Conservation (phyloP, 2,329 filamentous ascomycete species). For the Nothophoma quercina region DNA sequence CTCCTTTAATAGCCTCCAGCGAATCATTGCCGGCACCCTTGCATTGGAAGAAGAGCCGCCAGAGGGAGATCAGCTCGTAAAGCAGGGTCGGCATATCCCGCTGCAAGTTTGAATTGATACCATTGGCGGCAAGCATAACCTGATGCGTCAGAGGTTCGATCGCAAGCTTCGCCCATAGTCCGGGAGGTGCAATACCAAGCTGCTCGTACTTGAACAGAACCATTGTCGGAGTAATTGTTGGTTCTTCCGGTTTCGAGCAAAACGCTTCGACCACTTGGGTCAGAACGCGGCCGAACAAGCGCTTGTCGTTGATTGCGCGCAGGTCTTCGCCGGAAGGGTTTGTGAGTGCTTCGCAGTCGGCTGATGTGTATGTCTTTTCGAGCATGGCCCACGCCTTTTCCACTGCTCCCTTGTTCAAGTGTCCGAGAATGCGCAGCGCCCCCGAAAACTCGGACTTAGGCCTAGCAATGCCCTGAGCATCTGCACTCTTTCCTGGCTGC, state of each 20-base stretch:
- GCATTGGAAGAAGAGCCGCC: conserved; percentile 45
- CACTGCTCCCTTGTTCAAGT: conserved; percentile 13
- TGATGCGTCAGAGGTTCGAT: conserved; percentile 36
- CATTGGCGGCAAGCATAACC: conserved; percentile 27
- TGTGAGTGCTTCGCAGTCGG: conserved; percentile 38
- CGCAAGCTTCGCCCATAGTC: conserved; percentile 30
- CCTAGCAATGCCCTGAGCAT: background rate
- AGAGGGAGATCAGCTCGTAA: conserved; percentile 42
- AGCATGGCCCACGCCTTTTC: conserved; percentile 41
- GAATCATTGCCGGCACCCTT: conserved; percentile 25
- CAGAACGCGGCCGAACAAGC: conserved; percentile 35
- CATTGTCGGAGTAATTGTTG: conserved; percentile 30
- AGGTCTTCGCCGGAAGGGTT: conserved; percentile 32
- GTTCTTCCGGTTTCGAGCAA: conserved; percentile 16
- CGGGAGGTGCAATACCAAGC: conserved; percentile 32
- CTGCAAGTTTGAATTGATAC: conserved; percentile 1
- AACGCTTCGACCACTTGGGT: conserved; percentile 24
- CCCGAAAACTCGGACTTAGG: no score
- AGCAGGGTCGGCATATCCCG: conserved; percentile 30
- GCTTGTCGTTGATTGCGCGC: conserved; percentile 22
- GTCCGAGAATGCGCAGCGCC: conserved; percentile 14
- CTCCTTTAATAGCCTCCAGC: conserved; percentile 27
- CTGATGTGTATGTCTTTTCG: conserved; percentile 35
- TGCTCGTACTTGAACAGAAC: conserved; percentile 42
- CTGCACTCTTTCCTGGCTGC: background rate